These are phyloP conservation scores for Lactarius psammicola DNA, from an alignment of 768 basidiomycete species.

Conservation along the genomic window DNA sequence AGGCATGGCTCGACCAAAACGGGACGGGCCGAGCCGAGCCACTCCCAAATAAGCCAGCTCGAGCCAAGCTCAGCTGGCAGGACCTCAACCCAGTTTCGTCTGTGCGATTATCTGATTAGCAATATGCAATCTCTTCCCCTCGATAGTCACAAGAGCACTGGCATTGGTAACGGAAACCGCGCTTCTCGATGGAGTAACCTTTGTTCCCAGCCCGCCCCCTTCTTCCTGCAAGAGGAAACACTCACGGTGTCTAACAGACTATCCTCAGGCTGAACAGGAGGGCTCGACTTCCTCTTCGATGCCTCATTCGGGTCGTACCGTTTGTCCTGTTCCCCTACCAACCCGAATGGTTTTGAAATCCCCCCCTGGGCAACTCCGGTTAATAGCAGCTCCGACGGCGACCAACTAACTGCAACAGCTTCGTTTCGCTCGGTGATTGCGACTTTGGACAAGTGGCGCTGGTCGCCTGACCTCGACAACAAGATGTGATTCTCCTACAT, in stretches of 20 bases:
- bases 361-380: neutral
- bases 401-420: neutral
- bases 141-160: neutral
- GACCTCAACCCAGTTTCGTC: no score
- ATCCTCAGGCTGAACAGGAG: neutral
- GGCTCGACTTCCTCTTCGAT: neutral
- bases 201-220: no score
- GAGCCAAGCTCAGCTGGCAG: no score
- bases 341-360: no score
- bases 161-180: neutral
- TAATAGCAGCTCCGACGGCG: neutral
- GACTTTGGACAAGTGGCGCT: neutral
- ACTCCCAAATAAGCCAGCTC: no score
- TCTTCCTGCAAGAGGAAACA: neutral
- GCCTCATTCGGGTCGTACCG: neutral
- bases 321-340: neutral
- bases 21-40: no score
- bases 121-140: neutral
- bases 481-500: neutral
- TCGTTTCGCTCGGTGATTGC: conserved; percentile 1
- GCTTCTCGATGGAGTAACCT: neutral
- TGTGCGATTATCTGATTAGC: neutral
- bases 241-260: no score
- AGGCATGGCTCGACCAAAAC: no score
- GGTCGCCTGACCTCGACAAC: neutral